Conservation (phyloP, 1,139 yeast genomes). For the Yamadazyma triangularis region DNA sequence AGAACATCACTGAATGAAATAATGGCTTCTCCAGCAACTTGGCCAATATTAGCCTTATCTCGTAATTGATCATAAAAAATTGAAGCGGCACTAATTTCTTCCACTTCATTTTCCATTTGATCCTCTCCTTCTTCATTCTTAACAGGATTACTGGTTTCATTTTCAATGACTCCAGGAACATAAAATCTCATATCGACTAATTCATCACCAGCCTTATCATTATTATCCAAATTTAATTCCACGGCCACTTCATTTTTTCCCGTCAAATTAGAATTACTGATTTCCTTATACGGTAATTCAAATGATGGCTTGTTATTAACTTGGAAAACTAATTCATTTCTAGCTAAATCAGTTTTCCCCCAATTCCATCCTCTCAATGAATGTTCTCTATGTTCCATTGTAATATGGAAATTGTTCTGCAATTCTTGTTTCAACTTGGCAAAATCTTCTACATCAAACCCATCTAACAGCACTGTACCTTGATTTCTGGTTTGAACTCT, state of each 20-base stretch:
- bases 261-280: conserved; percentile 84
- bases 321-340: conserved; percentile 84
- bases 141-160: conserved; percentile 33
- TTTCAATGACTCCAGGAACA: conserved; percentile 74
- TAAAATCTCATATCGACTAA: conserved; percentile 90
- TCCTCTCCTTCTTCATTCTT: conserved; percentile 36
- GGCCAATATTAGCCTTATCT: conserved; percentile 95
- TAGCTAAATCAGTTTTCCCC: conserved; percentile 92
- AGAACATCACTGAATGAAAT: conserved; percentile 88
- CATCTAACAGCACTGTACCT: conserved; percentile 86
- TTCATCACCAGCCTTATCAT: conserved; percentile 82
- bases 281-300: conserved; percentile 79
- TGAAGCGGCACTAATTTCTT: conserved; percentile 72
- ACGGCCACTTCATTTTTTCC: conserved; percentile 92
- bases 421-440: conserved; percentile 77
- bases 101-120: conserved; percentile 42
- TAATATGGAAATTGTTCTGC: conserved; percentile 68
- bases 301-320: conserved; percentile 87
- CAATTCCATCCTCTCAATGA: conserved; percentile 98
- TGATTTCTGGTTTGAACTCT: conserved; percentile 84
- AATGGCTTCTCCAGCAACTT: conserved; percentile 94
- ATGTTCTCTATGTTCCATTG: conserved; percentile 81
- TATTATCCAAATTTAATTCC: conserved; percentile 64
- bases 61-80: conserved; percentile 86
- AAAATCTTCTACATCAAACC: conserved; percentile 82